These are phyloP conservation scores for Rubroboletus pulcherrimus DNA, from an alignment of 768 basidiomycete genomes.

Conservation along the genomic window DNA sequence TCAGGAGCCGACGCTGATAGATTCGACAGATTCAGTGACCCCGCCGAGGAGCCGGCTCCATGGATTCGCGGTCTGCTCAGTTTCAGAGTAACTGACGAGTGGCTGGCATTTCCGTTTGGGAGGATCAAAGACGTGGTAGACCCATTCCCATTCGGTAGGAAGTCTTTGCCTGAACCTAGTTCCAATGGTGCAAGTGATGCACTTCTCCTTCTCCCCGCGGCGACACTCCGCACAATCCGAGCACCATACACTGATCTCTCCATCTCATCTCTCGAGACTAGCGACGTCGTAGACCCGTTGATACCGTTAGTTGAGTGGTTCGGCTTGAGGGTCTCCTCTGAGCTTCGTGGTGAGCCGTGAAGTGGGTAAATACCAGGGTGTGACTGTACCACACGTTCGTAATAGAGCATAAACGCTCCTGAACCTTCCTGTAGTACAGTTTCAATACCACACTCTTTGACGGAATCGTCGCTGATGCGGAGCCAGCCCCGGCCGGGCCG, in stretches of 20 bases:
- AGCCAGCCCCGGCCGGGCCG: constrained; percentile 73
- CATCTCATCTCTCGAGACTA: constrained; percentile 30
- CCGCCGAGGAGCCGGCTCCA: constrained; percentile 2
- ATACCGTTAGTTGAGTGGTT: constrained; percentile 34
- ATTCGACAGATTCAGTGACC: constrained; percentile 7
- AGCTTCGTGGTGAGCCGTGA: constrained; percentile 41
- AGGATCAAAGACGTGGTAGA: constrained; percentile 9
- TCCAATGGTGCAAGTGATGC: constrained; percentile 33
- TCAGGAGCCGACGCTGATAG: constrained; percentile 28
- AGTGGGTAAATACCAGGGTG: constrained; percentile 33
- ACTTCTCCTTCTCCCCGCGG: constrained; percentile 42
- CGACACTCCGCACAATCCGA: constrained; percentile 56
- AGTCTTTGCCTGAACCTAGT: constrained; percentile 17
- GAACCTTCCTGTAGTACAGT: constrained; percentile 68
- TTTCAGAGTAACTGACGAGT: constrained; percentile 21
- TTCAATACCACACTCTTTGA: constrained; percentile 72
- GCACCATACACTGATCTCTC: constrained; percentile 35
- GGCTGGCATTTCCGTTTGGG: constrained; percentile 24
- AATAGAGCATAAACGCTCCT: constrained; percentile 89
- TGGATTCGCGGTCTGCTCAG: constrained; percentile 13
- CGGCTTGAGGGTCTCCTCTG: constrained; percentile 65
- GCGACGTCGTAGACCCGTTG: constrained; percentile 47
- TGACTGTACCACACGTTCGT: constrained; percentile 63
- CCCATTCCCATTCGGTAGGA: constrained; percentile 12
- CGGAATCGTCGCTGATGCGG: constrained; percentile 81